Base-by-base conservation (phyloP, 352 stramenopile species). In the Globisporangium rhizosaccharum region DNA sequence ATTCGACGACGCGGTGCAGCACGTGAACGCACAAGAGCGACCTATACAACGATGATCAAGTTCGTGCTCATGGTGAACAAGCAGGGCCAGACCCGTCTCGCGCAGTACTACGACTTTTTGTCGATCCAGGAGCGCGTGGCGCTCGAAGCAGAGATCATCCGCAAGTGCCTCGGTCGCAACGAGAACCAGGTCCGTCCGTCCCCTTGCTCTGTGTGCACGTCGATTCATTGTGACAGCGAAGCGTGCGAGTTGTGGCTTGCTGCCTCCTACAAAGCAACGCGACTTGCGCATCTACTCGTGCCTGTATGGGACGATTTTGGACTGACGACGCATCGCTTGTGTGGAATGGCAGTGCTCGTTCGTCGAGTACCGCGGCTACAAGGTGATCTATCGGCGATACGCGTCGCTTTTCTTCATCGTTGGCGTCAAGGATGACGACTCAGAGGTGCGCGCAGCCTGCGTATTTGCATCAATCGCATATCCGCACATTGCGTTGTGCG, bases 391-490 rank as follows among this genome's bases (percentile, higher is more conserved):
- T 80, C 79, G 97, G 67, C 80, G 97, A 79, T 99, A 99, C 74
- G 98, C 98, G 46, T 99, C 96, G 62, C 81, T 99, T 9, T 99
- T 99, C 77, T 99, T 99, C 83, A 99, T 99, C 72, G 97, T 99
- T 11, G 98, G 97, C 48, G 92, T 98, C 39, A 98, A 99, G 72
- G 73, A 97, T 59, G 93, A 98, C 67, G 88, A 96, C 70, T 92
- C 78, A 56, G 90, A 97, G 71, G 88, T 91, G 45, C 36, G 59
- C 63, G 6, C 9, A 14, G 11, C n/a, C 7, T 41, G 33, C 17
- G 25, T 25, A 28, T 30, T 30, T 30, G 28, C 28, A 30, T 30
- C 5, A 5, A 5, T 30, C 5, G 5, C n/a, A n/a, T n/a, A n/a
- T n/a, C n/a, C n/a, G n/a, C n/a, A n/a, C n/a, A n/a, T n/a, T 17